A percentile compares a stretch with the other conserved stretches of the same genome.
Evolutionary conservation across 345 rosid species (phyloP).

Genomic region (Capsella bursapastoris): DNA sequence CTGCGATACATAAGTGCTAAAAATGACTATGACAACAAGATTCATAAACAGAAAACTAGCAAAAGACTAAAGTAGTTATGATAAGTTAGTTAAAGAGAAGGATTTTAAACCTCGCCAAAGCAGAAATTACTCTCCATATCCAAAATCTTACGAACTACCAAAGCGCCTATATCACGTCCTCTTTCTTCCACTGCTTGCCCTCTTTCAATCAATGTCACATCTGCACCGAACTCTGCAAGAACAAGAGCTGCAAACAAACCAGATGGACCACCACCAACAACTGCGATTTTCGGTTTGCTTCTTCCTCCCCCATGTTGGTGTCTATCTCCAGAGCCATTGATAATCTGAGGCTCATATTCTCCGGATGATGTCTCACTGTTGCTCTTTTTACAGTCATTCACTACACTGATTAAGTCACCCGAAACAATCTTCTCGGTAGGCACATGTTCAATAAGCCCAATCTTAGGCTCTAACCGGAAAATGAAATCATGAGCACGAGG

Average conservation of each 20-base stretch:
- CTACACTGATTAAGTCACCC: conserved; percentile 63
- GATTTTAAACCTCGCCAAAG: conserved; percentile 86
- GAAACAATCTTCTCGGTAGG: conserved; percentile 48
- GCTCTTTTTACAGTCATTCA: conserved; percentile 51
- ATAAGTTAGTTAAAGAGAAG: conserved; percentile 10
- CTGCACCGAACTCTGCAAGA: conserved; percentile 95
- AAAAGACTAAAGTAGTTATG: conserved; percentile 11
- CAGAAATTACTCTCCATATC: conserved; percentile 95
- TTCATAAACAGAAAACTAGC: conserved; percentile 5
- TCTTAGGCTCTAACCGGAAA: conserved; percentile 67
- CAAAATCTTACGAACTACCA: conserved; percentile 73
- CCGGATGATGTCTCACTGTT: conserved; percentile 24
- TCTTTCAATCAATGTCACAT: conserved; percentile 89
- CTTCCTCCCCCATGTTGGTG: conserved; percentile 37
- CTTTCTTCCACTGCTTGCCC: conserved; percentile 95
- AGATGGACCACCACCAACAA: conserved; percentile 95
- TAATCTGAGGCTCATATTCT: conserved; percentile 33
- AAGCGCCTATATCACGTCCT: conserved; percentile 94
- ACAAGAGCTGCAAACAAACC: conserved; percentile 93
- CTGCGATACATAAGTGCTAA: conserved; percentile 87
- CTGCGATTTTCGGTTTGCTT: conserved; percentile 67
- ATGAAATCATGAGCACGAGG: conserved; percentile 90
- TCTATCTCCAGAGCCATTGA: conserved; percentile 35
- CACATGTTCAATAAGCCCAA: conserved; percentile 71
- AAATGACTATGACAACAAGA: conserved; percentile 30